A percentile compares a stretch with the other conserved stretches of the same genome.
Evolutionary conservation across 768 basidiomycete species (phyloP).

Genomic region (Rhodotorula graminis): DNA sequence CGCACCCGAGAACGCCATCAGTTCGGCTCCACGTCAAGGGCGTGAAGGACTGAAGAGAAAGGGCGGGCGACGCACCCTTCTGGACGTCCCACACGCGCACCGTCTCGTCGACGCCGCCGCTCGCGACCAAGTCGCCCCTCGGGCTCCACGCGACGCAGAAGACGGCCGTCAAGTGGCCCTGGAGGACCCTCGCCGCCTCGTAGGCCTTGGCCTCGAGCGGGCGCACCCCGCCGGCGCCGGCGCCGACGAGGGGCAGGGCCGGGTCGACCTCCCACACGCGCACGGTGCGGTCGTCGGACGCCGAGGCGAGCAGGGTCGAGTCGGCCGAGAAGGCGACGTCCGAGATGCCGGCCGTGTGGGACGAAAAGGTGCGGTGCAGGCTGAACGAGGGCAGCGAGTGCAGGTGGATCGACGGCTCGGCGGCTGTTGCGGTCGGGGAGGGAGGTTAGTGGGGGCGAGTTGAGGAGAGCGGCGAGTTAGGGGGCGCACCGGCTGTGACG

Average conservation of each 20-base stretch:
- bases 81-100: slow-evolving; percentile 96
- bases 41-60: too few relatives aligned
- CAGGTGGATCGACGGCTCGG: slow-evolving; percentile 63
- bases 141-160: slow-evolving; percentile 92
- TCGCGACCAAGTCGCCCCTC: slow-evolving; percentile 80
- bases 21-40: neutral
- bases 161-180: slow-evolving; percentile 87
- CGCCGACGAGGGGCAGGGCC: slow-evolving; percentile 51
- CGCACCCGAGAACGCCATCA: neutral
- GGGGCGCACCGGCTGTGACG: slow-evolving; percentile 71
- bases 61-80: slow-evolving; percentile 56
- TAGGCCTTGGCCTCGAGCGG: too few relatives aligned
- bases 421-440: slow-evolving; percentile 59
- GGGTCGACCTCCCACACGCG: slow-evolving; percentile 74
- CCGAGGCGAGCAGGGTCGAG: slow-evolving; percentile 76
- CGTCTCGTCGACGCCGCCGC: slow-evolving; percentile 92
- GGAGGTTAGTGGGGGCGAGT: too few relatives aligned
- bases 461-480: neutral
- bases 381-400: slow-evolving; percentile 21
- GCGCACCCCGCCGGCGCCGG: too few relatives aligned
- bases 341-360: slow-evolving; percentile 77
- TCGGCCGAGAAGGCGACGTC: slow-evolving; percentile 85
- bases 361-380: slow-evolving; percentile 57
- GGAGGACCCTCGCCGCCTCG: slow-evolving; percentile 57
- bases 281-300: slow-evolving; percentile 87